phyloP scores from a whole-genome alignment of 805 yeast genomes.

The Yarrowia sp. region DNA sequence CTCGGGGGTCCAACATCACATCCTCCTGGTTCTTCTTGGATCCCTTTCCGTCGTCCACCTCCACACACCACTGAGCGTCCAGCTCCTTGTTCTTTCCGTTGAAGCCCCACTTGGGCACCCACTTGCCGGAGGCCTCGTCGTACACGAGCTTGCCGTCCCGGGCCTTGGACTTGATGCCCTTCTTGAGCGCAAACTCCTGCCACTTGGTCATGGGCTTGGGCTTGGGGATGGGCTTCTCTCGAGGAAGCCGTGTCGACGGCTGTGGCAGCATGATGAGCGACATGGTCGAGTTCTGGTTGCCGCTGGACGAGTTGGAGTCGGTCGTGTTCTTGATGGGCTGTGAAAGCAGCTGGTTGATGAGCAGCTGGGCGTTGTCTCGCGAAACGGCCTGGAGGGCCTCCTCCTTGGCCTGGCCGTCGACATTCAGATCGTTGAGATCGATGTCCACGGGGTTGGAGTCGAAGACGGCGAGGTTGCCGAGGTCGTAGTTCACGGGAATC shows the following conservation, averaged over 20 bases:
- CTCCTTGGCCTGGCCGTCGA: slow-evolving; percentile 57
- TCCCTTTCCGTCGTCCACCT: slow-evolving; percentile 70
- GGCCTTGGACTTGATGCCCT: slow-evolving; percentile 89
- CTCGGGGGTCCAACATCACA: slow-evolving; percentile 84
- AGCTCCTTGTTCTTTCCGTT: slow-evolving; percentile 84
- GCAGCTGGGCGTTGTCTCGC: slow-evolving; percentile 88
- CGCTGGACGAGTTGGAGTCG: slow-evolving; percentile 59
- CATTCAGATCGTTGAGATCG: slow-evolving; percentile 44
- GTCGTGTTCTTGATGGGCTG: slow-evolving; percentile 87
- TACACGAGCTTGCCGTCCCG: slow-evolving; percentile 85
- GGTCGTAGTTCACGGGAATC: slow-evolving; percentile 83
- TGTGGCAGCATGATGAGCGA: slow-evolving; percentile 83
- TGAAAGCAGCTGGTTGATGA: slow-evolving; percentile 85
- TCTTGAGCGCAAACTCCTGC: slow-evolving; percentile 94
- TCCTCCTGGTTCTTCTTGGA: slow-evolving; percentile 38
- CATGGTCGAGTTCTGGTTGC: slow-evolving; percentile 61
- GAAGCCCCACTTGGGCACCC: slow-evolving; percentile 99
- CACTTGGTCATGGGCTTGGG: slow-evolving; percentile 90
- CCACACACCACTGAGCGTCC: slow-evolving; percentile 95
- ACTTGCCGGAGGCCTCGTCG: slow-evolving; percentile 86
- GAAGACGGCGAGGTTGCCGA: slow-evolving; percentile 87
- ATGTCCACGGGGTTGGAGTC: slow-evolving; percentile 84
- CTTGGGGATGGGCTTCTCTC: slow-evolving; percentile 95
- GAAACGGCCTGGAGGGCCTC: slow-evolving; percentile 61
- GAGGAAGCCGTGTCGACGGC: slow-evolving; percentile 76